A percentile compares a stretch with the other conserved stretches of the same genome.
phyloP scores from a whole-genome alignment of 495 filamentous ascomycete species.

The Mycothermus thermophilus region DNA sequence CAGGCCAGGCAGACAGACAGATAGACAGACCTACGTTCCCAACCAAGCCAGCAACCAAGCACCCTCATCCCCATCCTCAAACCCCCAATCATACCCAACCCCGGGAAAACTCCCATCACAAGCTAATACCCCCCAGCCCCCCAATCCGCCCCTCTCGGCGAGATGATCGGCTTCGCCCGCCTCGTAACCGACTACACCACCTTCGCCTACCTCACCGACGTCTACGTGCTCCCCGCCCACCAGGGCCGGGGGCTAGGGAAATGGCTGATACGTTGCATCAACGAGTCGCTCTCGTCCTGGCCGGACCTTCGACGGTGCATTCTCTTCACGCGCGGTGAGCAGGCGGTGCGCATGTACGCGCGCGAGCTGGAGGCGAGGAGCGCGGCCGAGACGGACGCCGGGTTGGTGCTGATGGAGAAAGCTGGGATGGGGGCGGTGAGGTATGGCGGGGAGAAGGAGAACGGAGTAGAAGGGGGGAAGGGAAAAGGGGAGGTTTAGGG shows the following conservation, averaged over 20 bases:
- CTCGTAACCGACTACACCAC: conserved; percentile 51
- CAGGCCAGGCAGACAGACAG: too few species aligned
- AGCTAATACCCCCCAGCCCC: too few species aligned
- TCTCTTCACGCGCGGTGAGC: conserved; percentile 31
- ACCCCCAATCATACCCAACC: too few species aligned
- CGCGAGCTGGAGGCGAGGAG: conserved; percentile 32
- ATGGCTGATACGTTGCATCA: conserved; percentile 47
- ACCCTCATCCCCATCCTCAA: too few species aligned
- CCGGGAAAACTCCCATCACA: too few species aligned
- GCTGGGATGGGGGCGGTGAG: conserved; percentile 5
- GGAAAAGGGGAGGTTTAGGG: background rate
- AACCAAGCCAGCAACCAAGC: too few species aligned
- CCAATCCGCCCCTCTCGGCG: too few species aligned
- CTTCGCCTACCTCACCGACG: conserved; percentile 56
- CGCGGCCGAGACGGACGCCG: conserved; percentile 16
- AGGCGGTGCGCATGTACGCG: conserved; percentile 33
- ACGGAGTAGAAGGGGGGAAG: background rate
- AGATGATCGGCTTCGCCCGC: conserved; percentile 45
- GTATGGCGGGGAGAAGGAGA: background rate
- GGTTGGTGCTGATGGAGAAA: conserved; percentile 20
- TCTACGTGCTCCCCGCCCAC: conserved; percentile 44
- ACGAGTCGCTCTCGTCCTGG: conserved; percentile 41
- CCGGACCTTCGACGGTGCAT: conserved; percentile 42
- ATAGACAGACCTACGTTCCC: too few species aligned
- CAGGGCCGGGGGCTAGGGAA: conserved; percentile 46